A percentile compares a stretch with the other conserved stretches of the same genome.
These are phyloP conservation scores for Ophiognomonia clavigignenti-juglandacearum DNA, from an alignment of 2,329 filamentous ascomycete species.

Conservation along the genomic window DNA sequence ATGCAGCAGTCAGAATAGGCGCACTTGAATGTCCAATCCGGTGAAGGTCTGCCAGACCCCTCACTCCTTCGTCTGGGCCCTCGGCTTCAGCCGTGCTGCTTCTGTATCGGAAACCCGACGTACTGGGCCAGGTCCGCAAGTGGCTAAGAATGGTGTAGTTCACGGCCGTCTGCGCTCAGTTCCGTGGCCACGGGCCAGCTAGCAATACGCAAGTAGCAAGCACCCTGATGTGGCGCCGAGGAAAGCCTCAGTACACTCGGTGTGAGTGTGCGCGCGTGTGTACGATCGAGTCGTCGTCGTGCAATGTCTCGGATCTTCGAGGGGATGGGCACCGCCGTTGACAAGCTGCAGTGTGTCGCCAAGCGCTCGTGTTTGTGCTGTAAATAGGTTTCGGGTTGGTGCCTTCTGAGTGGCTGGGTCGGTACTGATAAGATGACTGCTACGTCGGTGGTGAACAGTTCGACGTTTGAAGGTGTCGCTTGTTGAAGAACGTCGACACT, in stretches of 20 bases:
- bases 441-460: neutral
- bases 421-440: no score
- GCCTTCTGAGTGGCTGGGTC: neutral
- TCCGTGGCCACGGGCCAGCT: no score
- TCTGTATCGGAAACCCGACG: neutral
- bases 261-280: neutral
- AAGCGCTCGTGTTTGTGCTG: neutral
- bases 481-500: neutral
- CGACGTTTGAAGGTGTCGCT: neutral
- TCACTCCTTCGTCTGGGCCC: neutral
- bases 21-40: slow-evolving; percentile 7
- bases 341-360: neutral
- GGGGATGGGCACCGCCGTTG: neutral
- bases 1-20: slow-evolving; percentile 1
- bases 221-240: neutral
- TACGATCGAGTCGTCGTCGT: neutral
- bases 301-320: neutral
- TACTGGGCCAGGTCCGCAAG: neutral
- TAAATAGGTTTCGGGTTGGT: neutral
- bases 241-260: neutral
- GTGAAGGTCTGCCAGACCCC: slow-evolving; percentile 3
- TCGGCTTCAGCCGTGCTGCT: neutral
- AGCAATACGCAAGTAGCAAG: neutral
- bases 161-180: no score
- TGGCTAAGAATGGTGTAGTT: no score